Percentiles rank a stretch among this genome's conserved stretches.
Evolutionary conservation across 768 basidiomycete species (phyloP).

Genomic region (Mycena amicta): DNA sequence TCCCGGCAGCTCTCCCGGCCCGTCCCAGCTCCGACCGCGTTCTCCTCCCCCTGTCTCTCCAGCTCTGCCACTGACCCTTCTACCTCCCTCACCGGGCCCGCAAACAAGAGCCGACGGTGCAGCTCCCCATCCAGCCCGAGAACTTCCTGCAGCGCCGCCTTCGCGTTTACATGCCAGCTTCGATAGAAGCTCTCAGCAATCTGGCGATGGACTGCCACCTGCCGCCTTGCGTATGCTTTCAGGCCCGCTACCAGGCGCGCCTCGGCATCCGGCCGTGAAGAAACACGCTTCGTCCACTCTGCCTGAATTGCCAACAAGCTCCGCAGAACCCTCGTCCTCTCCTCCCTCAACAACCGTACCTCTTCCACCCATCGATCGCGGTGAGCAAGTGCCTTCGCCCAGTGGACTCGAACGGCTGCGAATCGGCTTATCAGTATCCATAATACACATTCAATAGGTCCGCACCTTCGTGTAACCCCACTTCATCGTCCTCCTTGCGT

Average conservation of each 20-base stretch:
- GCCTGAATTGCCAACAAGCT: neutral
- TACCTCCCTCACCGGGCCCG: no score
- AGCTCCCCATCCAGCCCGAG: no score
- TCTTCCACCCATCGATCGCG: constrained; percentile 26
- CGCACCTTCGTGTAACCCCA: constrained; percentile 10
- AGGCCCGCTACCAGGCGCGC: neutral
- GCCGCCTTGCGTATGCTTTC: neutral
- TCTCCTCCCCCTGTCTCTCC: no score
- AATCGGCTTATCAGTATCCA: neutral
- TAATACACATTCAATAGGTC: neutral
- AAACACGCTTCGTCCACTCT: neutral
- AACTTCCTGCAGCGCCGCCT: no score
- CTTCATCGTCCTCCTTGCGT: neutral
- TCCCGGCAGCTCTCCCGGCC: no score
- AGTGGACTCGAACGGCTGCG: constrained; percentile 24
- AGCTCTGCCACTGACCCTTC: no score
- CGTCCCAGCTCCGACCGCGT: no score
- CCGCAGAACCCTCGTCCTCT: constrained; percentile 17
- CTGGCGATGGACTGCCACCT: neutral
- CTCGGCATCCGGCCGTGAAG: neutral
- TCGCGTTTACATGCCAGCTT: no score
- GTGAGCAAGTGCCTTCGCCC: constrained; percentile 23
- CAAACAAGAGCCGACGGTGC: no score
- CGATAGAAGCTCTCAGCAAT: neutral
- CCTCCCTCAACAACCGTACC: constrained; percentile 21